phyloP scores from a whole-genome alignment of 495 filamentous ascomycete species.

The Rusavskia elegans region DNA sequence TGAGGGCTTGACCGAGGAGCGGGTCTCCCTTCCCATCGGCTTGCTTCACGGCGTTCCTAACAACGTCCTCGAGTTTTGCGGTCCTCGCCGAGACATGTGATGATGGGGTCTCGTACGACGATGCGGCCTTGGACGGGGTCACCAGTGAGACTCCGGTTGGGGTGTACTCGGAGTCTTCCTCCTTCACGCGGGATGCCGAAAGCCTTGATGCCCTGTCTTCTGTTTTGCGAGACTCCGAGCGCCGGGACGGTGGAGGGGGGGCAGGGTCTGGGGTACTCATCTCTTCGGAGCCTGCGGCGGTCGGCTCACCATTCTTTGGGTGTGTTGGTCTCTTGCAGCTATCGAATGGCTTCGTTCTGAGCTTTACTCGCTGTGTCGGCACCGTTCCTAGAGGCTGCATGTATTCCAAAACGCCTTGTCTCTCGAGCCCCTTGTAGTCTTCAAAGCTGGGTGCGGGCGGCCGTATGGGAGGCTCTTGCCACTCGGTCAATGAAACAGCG shows the following conservation, averaged over 20 bases:
- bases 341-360: constrained; percentile 17
- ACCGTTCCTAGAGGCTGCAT: constrained; percentile 54
- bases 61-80: constrained; percentile 19
- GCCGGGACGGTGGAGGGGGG: constrained; percentile 9
- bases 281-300: constrained; percentile 7
- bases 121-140: constrained; percentile 5
- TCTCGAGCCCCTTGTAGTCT: constrained; percentile 42
- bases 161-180: constrained; percentile 8
- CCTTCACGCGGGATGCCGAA: constrained; percentile 11
- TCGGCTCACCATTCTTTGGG: constrained; percentile 13
- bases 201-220: constrained; percentile 11
- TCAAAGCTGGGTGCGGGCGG: constrained; percentile 50
- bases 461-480: constrained; percentile 56
- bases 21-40: constrained; percentile 21
- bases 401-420: constrained; percentile 47
- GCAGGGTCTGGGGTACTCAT: constrained; percentile 15
- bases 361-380: constrained; percentile 35
- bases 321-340: constrained; percentile 4
- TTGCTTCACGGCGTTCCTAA: constrained; percentile 23
- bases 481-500: constrained; percentile 30
- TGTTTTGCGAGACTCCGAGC: constrained; percentile 19
- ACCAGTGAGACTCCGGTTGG: constrained; percentile 2
- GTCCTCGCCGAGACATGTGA: constrained; percentile 20
- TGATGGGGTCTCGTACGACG: constrained; percentile 14
- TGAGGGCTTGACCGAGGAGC: constrained; percentile 22